These are phyloP conservation scores for Pyricularia sp. DNA, from an alignment of 2,329 filamentous ascomycete genomes.

Conservation along the genomic window DNA sequence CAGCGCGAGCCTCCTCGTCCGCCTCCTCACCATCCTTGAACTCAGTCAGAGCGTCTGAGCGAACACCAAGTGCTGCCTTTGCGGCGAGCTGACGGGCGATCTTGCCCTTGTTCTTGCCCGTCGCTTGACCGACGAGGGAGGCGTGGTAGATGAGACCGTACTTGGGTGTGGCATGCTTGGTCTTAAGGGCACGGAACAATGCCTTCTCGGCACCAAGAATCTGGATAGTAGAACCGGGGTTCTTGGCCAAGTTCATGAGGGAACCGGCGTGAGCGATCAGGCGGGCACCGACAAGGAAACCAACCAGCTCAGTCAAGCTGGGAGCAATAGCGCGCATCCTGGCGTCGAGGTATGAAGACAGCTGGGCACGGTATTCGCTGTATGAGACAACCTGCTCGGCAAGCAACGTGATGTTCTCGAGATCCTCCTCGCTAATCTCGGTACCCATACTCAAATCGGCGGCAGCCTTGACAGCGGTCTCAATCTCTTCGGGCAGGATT, in stretches of 20 bases:
- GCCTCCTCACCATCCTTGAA: constrained; percentile 62
- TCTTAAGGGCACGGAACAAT: constrained; percentile 95
- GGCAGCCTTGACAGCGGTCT: constrained; percentile 81
- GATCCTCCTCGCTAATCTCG: constrained; percentile 86
- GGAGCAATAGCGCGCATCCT: constrained; percentile 97
- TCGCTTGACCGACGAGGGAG: constrained; percentile 91
- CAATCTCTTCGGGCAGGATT: constrained; percentile 91
- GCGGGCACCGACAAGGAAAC: constrained; percentile 86
- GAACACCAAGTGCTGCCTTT: constrained; percentile 86
- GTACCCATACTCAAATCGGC: constrained; percentile 98
- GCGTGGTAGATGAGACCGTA: constrained; percentile 93
- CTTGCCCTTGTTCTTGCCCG: constrained; percentile 98
- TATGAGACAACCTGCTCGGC: constrained; percentile 91
- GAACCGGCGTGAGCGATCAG: constrained; percentile 93
- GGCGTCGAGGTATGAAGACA: constrained; percentile 80
- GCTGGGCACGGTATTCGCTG: constrained; percentile 80
- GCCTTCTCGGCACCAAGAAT: constrained; percentile 98
- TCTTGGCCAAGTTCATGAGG: constrained; percentile 89
- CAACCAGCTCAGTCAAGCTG: constrained; percentile 87
- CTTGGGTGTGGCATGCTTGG: constrained; percentile 97
- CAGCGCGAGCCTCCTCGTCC: constrained; percentile 82
- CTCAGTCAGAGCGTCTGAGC: constrained; percentile 81
- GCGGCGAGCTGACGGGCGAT: constrained; percentile 93
- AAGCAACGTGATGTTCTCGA: constrained; percentile 84
- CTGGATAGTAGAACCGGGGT: constrained; percentile 90